Evolutionary conservation across 75 land plant genomes (phyloP), one percentile per base, ranked within the genome.

Genomic region (Selaginella tamariscina): DNA sequence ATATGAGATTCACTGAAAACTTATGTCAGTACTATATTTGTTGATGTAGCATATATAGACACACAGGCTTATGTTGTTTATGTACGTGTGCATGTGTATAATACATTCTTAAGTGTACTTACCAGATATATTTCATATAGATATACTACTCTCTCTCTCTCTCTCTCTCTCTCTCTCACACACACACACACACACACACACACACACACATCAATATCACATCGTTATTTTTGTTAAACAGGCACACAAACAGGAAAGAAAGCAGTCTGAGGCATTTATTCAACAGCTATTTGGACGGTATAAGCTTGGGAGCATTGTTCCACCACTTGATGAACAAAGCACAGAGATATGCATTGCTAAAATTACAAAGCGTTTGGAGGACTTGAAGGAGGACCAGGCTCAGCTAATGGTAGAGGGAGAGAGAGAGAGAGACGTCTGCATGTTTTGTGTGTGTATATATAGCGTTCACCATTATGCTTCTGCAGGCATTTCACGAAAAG

Each of bases 261-360:
- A 64, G 56, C 86, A 89, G 66, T 71, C 90, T 31, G 91, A 87
- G 71, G 75, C 71, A 2, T 67, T 70, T 20, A 75, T 94, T 33
- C 86, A 82, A 65, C 65, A 64, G 30, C 33, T 94, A 8, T 86
- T 83, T 72, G 66, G 24, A 49, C 79, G 79, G 55, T 76, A 85
- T 68, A 94, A 89, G 77, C 75, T 94, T 29, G 98, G 98, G 0
- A 65, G 76, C 65, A 66, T 85, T 64, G 86, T 73, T 32, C 63
- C 66, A 31, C n/a, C 63, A 18, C 80, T 39, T 39, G 49, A 39
- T 39, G 49, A 39, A 39, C 49, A 39, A 15, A 15, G 11, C 11
- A 39, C 49, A 39, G 49, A 39, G 15, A 39, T 5, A 39, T 39
- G 11, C 49, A 39, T 39, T 39, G 49, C 49, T 39, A 39, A 15